Evolutionary conservation across 1,139 yeast genomes (phyloP), one percentile per base, ranked within the genome.

Genomic region (Taphrina communis): DNA sequence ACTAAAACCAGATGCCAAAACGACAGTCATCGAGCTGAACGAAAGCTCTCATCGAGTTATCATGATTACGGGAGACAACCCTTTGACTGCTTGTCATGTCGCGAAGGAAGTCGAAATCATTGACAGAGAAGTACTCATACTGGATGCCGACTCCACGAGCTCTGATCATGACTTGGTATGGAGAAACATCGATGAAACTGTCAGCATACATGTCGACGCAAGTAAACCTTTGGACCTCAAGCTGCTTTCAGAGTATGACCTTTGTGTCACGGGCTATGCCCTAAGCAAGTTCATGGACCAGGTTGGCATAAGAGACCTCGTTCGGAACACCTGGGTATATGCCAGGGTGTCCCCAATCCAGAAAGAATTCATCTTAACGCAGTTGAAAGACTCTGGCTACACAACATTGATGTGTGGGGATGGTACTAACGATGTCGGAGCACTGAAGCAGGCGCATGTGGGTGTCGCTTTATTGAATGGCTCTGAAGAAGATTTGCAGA

Each of bases 341-440:
- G 97, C 99, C 63, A 89, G 99, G 81, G 99, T 95, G 51, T 94
- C 99, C 7, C 99, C 99, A 60, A 78, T 88, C 46, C 99, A 94
- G 82, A 95, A 94, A 81, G 99, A 94, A 80, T 91, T 88, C 74
- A 87, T 94, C 75, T 83, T 95, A 76, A 89, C 88, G 72, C 85
- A 91, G 56, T 85, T 91, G 77, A 94, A 94, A 79, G 88, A 87
- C 71, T 86, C 92, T 77, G 98, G 97, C 44, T 94, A 93, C 80
- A 89, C 86, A 76, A 94, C 99, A 44, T 84, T 95, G 75, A 94
- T 94, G 99, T 94, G 99, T 81, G 99, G 99, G 83, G 99, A 94
- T 80, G 99, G 99, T 80, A 94, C 99, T 44, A 94, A 94, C 78
- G 99, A 94, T 82, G 99, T 94, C 69, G 99, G 99, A 79, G 99